Conservation (phyloP, 768 basidiomycete species). For the Rhizopogon vulgaris region DNA sequence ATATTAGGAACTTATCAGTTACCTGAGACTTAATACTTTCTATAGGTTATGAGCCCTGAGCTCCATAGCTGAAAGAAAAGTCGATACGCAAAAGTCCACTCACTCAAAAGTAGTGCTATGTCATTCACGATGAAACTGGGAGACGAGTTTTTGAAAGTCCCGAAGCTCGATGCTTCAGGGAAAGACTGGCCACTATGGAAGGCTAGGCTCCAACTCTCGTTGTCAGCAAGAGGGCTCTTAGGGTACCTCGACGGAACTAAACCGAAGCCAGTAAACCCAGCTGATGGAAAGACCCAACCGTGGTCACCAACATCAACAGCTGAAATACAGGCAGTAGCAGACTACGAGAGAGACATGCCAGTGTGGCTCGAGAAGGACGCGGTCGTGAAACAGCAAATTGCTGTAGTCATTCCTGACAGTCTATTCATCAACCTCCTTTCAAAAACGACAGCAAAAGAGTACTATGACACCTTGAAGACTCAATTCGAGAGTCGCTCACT, state of each 20-base stretch:
- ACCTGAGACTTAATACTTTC: too few species aligned
- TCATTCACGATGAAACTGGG: background rate
- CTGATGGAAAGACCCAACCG: background rate
- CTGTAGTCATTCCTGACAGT: too few species aligned
- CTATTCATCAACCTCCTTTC: too few species aligned
- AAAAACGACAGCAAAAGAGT: too few species aligned
- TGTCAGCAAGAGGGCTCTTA: conserved; percentile 11
- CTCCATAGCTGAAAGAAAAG: background rate
- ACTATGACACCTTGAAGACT: too few species aligned
- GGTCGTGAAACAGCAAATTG: too few species aligned
- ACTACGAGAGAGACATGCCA: conserved; percentile 18
- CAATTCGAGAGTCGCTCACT: too few species aligned
- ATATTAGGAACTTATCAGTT: too few species aligned
- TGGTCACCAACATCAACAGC: conserved; percentile 3
- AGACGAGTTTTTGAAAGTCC: background rate
- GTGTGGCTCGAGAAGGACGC: too few species aligned
- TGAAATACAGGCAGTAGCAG: background rate
- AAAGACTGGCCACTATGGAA: conserved; percentile 14
- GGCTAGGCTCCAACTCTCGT: conserved; percentile 11
- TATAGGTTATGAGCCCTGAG: conserved; percentile 1
- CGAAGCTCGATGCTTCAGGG: conserved; percentile 6
- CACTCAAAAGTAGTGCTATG: background rate
- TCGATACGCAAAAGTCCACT: background rate
- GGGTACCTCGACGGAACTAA: conserved; percentile 16
- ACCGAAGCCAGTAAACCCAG: conserved; percentile 10